A percentile compares a stretch with the other conserved stretches of the same genome.
These are phyloP conservation scores for Aspergillus phoenicis DNA, from an alignment of 2,329 filamentous ascomycete species.

Conservation along the genomic window DNA sequence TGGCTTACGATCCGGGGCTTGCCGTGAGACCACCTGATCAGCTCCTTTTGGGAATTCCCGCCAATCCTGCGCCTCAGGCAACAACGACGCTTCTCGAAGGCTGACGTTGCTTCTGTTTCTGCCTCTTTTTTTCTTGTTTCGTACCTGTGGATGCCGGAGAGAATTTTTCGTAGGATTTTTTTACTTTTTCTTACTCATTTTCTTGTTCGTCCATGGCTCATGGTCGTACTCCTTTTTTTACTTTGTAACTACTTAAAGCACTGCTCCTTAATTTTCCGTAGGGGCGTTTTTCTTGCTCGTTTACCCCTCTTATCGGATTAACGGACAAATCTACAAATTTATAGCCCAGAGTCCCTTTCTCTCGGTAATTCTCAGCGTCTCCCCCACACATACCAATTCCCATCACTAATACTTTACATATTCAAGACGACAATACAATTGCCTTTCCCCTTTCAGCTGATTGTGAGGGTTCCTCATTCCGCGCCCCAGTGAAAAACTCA, in stretches of 20 bases:
- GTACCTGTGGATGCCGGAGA: neutral
- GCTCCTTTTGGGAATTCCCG: neutral
- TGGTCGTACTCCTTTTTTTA: neutral
- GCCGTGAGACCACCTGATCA: constrained; percentile 20
- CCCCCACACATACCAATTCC: neutral
- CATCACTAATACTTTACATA: too few relatives aligned
- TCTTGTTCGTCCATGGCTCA: neutral
- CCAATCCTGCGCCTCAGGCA: constrained; percentile 15
- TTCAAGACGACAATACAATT: neutral
- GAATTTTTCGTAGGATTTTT: neutral
- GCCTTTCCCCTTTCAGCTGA: constrained; percentile 3
- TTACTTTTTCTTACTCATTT: neutral
- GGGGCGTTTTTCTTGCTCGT: neutral
- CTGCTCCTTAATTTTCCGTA: neutral
- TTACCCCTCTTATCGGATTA: neutral
- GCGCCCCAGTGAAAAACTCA: neutral
- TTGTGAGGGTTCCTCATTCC: neutral
- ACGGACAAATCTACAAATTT: neutral
- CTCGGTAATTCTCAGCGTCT: neutral
- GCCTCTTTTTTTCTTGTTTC: neutral
- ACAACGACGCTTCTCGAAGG: constrained; percentile 16
- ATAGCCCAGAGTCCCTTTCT: neutral
- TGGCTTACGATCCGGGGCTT: constrained; percentile 17
- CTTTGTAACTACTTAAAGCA: neutral
- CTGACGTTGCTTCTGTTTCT: constrained; percentile 13